Base-by-base conservation (phyloP, 179 eudicot genomes). In the Spergularia azorica region DNA sequence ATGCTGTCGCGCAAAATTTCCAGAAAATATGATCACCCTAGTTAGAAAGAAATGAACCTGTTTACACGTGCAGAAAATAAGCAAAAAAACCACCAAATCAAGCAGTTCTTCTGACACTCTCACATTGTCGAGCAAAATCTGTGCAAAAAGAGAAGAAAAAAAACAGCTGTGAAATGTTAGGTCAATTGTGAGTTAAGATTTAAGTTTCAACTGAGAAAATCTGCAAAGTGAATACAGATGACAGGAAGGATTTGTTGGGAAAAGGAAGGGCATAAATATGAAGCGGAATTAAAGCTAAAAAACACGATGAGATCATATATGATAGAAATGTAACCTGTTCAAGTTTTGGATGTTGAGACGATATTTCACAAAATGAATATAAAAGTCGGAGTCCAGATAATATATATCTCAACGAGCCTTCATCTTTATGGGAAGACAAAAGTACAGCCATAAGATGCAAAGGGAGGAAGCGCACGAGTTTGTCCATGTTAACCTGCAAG, bases 81-180 rank as follows among this genome's bases (percentile, higher is more conserved):
- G 86, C 68, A 84, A 48, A 85, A 86, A 90, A 79, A 90, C 91
- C 77, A 91, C 90, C 82, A 95, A 82, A 85, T 95, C 99, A 83
- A 95, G 82, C 73, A 93, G 76, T 82, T 95, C 97, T 67, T 88
- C 94, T 60, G 91, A 87, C 77, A 95, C 87, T 80, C 87, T 91
- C 79, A 90, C 79, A 79, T 95, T 97, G 67, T 95, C 97, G 6
- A 93, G 87, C 84, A 95, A 72, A 81, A 95, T 90, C 97, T 95
- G 97, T 38, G 83, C 59, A 54, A 26, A 26, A 26, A 26, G 32
- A 26, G 32, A 26, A 26, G 32, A 0, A 26, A 26, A 26, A 26
- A 3, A 52, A 46, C 73, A 70, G 73, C 73, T 70, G 73, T 52
- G 61, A 84, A 67, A 82, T 65, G 20, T 71, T 71, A 48, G 21